These are phyloP conservation scores for Prillingera fragicola DNA, from an alignment of 1,284 basidiomycete genomes.

Conservation along the genomic window DNA sequence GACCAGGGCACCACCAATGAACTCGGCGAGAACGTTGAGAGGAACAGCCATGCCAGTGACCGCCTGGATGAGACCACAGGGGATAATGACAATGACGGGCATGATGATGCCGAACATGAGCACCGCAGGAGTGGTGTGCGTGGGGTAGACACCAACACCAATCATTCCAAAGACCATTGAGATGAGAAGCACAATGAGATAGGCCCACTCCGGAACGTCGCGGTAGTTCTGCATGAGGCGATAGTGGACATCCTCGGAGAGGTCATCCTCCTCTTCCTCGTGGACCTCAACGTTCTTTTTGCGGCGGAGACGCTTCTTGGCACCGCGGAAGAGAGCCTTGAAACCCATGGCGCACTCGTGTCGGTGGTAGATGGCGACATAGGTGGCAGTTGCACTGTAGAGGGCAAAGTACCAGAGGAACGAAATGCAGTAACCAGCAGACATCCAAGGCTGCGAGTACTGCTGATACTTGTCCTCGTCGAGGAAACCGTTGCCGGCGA, in stretches of 20 bases:
- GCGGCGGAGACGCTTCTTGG: neutral
- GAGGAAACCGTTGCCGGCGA: constrained; percentile 28
- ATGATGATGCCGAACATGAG: constrained; percentile 11
- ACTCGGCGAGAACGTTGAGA: constrained; percentile 53
- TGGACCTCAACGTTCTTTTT: constrained; percentile 41
- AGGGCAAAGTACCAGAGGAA: constrained; percentile 40
- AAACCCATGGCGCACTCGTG: constrained; percentile 19
- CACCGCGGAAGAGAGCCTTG: neutral
- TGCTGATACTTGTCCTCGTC: constrained; percentile 31
- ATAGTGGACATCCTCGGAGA: constrained; percentile 30
- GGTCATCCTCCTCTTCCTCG: constrained; percentile 21
- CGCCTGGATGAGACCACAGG: constrained; percentile 55
- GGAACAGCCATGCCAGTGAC: constrained; percentile 54
- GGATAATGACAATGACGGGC: constrained; percentile 6
- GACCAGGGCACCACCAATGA: constrained; percentile 55
- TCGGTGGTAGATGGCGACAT: constrained; percentile 46
- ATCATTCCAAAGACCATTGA: constrained; percentile 4
- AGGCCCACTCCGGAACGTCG: constrained; percentile 17
- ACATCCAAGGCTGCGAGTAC: constrained; percentile 36
- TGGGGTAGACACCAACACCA: constrained; percentile 11
- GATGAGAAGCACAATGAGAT: constrained; percentile 10
- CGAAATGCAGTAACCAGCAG: constrained; percentile 30
- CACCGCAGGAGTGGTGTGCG: constrained; percentile 7
- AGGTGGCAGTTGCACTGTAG: constrained; percentile 25
- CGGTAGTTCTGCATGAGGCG: constrained; percentile 53